These are phyloP conservation scores for Neofusicoccum parvum DNA, from an alignment of 2,329 filamentous ascomycete genomes.

Conservation along the genomic window DNA sequence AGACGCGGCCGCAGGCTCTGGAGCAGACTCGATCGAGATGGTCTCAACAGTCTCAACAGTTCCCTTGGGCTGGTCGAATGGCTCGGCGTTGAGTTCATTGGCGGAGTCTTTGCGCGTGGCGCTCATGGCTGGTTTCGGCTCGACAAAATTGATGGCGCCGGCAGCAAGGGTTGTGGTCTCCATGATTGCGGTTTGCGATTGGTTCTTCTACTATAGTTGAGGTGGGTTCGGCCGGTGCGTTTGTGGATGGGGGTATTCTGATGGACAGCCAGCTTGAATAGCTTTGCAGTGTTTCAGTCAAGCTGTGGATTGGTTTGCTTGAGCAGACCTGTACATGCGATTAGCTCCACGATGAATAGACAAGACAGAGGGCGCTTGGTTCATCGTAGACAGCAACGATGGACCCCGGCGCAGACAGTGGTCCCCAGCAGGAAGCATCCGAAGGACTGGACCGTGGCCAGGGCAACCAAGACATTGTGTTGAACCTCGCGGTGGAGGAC, in stretches of 20 bases:
- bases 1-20: slow-evolving; percentile 25
- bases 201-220: slow-evolving; percentile 47
- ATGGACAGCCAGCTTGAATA: slow-evolving; percentile 45
- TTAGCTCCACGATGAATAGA: slow-evolving; percentile 18
- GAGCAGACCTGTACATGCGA: slow-evolving; percentile 7
- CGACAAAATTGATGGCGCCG: slow-evolving; percentile 33
- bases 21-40: slow-evolving; percentile 34
- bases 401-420: slow-evolving; percentile 19
- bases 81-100: slow-evolving; percentile 13
- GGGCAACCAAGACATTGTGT: slow-evolving; percentile 20
- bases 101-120: slow-evolving; percentile 20
- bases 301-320: not conserved
- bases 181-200: slow-evolving; percentile 49
- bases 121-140: slow-evolving; percentile 44
- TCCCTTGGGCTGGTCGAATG: not conserved
- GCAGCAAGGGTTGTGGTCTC: slow-evolving; percentile 40
- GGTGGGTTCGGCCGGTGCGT: slow-evolving; percentile 50
- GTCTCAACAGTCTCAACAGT: slow-evolving; percentile 30
- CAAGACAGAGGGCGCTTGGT: slow-evolving; percentile 15
- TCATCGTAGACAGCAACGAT: slow-evolving; percentile 21
- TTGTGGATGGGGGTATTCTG: slow-evolving; percentile 43
- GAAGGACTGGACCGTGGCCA: slow-evolving; percentile 20
- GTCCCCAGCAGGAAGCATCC: slow-evolving; percentile 7
- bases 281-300: slow-evolving; percentile 25
- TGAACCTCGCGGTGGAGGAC: slow-evolving; percentile 20